Base-by-base conservation (phyloP, 352 stramenopile genomes). In the Pythium chondricola region DNA sequence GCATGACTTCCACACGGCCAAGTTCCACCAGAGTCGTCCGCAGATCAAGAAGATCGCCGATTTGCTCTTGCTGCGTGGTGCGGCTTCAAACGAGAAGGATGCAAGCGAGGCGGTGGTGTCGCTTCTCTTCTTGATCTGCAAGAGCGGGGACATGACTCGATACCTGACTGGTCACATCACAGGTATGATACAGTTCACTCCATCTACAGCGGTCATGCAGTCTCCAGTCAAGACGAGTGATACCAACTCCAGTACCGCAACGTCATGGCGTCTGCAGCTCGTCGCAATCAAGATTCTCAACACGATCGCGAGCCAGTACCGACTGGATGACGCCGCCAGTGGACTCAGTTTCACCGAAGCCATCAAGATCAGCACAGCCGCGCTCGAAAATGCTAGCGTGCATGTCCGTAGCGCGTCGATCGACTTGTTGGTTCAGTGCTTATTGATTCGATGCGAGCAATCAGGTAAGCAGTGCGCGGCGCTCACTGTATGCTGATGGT, bases 121-220 rank as follows among this genome's bases (percentile, higher is more conserved):
- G 20, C 49, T 93, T 18, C 59, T 93, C 0, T 93, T 88, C 33
- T 59, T 93, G 37, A 84, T 89, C 32, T 90, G 76, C 62, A 93
- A 93, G 51, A 93, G 81, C 31, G 48, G 53, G 10, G 74, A 90
- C 14, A 70, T 88, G 33, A 88, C 78, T 13, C 56, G 58, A 10
- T 78, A 73, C 33, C 55, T 90, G 31, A 83, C 76, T 1, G 21
- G 39, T 0, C 72, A 83, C 29, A 88, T 90, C 25, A 64, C 59
- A 0, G 48, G 65, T 7, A 69, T 75, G 29, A 81, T 88, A 58
- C 39, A 64, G 18, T 54, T 62, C 7, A 56, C 48, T 4, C 39
- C 48, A 7, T 52, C 30, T 6, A n/a, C 63, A 4, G 26, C 21
- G 6, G 33, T 57, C 16, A 22, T 33, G 4, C 22, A 49, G 16